Evolutionary conservation across 306 rosid genomes (phyloP), one percentile per base, ranked within the genome.

Genomic region (Urtica urens): DNA sequence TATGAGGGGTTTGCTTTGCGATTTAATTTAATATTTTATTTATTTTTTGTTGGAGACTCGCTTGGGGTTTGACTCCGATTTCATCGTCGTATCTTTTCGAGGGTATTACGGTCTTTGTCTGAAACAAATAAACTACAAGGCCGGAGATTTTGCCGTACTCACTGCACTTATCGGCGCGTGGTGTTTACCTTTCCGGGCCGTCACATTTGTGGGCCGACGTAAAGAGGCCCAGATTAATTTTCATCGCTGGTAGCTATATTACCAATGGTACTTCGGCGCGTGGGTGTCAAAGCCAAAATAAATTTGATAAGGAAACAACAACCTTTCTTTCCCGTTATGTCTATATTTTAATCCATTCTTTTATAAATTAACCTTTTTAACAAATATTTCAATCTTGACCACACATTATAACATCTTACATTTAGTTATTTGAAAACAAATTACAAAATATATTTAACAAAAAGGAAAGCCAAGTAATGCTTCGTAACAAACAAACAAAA

Each of bases 61-160:
- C 68, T 62, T 38, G 60, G 67, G 76, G 71, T 75, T 77, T 86
- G 96, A 86, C 90, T 78, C 79, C 67, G 79, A 65, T 53, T 38
- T 33, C 61, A 17, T 77, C 26, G 23, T 57, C n/a, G n/a, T n/a
- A n/a, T 64, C 74, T 52, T 54, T 42, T 31, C 15, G 61, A 64
- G 94, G 88, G 65, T 18, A 69, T 1, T 3, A 17, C 38, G 18
- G 85, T 76, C 78, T 59, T 69, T 76, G 41, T n/a, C 3, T 0
- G 7, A 17, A 47, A 50, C 56, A 56, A 58, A 67, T 53, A 25
- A 66, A 29, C 39, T 34, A 2, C 16, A 22, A 1, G 26, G 11
- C 27, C 6, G 31, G 51, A 44, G 26, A 65, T 37, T 35, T 9
- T 18, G 24, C 23, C 33, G 58, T 35, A 53, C 38, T 17, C 26